phyloP scores from a whole-genome alignment of 208 protist species.

The Trypanosoma conorhini region DNA sequence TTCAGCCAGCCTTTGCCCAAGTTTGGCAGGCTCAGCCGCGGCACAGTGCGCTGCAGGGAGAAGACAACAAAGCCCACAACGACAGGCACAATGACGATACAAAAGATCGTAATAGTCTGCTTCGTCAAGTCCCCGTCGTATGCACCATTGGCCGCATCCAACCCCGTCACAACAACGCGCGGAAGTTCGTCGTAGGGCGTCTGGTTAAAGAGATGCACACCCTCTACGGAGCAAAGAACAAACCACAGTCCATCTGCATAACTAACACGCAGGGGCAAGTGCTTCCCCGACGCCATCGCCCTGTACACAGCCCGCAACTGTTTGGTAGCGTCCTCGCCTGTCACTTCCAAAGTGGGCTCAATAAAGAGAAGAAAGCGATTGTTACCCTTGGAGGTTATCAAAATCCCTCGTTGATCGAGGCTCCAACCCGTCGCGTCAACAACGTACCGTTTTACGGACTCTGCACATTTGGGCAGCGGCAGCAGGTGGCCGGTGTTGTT shows the following conservation, averaged over 20 bases:
- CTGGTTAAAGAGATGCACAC: conserved; percentile 41
- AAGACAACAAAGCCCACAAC: conserved; percentile 68
- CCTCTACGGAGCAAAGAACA: conserved; percentile 45
- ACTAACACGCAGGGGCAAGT: conserved; percentile 5
- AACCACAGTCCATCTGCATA: conserved; percentile 22
- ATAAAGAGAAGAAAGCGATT: conserved; percentile 44
- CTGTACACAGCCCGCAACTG: conserved; percentile 17
- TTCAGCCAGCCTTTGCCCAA: conserved; percentile 13
- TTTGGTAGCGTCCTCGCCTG: neutral
- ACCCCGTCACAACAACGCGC: neutral
- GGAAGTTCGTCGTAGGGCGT: conserved; percentile 18
- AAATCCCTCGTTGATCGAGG: conserved; percentile 15
- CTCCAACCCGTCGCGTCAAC: conserved; percentile 11
- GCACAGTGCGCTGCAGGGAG: conserved; percentile 67
- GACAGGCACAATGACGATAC: conserved; percentile 53
- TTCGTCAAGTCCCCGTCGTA: neutral
- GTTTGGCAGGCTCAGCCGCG: conserved; percentile 38
- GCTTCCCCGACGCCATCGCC: neutral
- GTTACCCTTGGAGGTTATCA: conserved; percentile 34
- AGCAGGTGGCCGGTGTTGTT: conserved; percentile 37
- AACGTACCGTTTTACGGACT: conserved; percentile 21
- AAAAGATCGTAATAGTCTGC: conserved; percentile 21
- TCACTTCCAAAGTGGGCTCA: conserved; percentile 22
- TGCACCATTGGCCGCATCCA: neutral
- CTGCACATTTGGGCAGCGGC: conserved; percentile 19